Evolutionary conservation across 164 flowering plant species (phyloP), one percentile per base, ranked within the genome.

Genomic region (Aristolochia californica): DNA sequence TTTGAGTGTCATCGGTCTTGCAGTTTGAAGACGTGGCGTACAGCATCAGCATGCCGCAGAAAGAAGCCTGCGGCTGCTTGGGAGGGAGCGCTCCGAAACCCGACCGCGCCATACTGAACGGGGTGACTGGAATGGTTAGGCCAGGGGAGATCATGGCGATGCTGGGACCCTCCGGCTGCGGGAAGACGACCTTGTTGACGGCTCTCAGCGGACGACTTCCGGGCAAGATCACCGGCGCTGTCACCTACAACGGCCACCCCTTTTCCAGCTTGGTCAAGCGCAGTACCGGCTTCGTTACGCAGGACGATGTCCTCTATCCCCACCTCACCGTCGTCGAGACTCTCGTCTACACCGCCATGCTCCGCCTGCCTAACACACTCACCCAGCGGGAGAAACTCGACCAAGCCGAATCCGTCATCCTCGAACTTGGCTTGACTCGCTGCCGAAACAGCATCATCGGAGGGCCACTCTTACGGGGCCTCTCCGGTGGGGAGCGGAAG

Each of bases 141-240:
- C 97, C 98, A 0, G 97, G 96, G 0, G 97, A 91, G 72, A 64
- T 88, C 20, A 75, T 91, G 9, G 97, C 98, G 27, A 82, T 91
- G 95, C 75, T 91, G 0, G 98, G 98, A 16, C 96, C 98, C 0
- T 91, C 97, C 0, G 98, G 97, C 2, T 83, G 95, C 47, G 98
- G 97, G 30, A 91, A 91, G 55, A 91, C 98, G 43, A 91, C 98
- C 0, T 83, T 91, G 23, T 70, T 91, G 1, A 82, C 95, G 0
- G 93, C 89, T 13, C 76, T 91, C 0, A 84, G 78, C 0, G 97
- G 95, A 15, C 66, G 95, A 7, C 64, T 83, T 17, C 78, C 82
- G 0, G 93, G 84, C 1, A 85, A 86, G 48, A 0, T 86, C 59
- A 68, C 90, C 17, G 96, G 98, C 53, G 56, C 43, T 44, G 78